Percentiles rank a stretch among this genome's conserved stretches.
Evolutionary conservation across 371 early-diverging fungal genomes (phyloP).

Genomic region (Sporodiniella umbellata): DNA sequence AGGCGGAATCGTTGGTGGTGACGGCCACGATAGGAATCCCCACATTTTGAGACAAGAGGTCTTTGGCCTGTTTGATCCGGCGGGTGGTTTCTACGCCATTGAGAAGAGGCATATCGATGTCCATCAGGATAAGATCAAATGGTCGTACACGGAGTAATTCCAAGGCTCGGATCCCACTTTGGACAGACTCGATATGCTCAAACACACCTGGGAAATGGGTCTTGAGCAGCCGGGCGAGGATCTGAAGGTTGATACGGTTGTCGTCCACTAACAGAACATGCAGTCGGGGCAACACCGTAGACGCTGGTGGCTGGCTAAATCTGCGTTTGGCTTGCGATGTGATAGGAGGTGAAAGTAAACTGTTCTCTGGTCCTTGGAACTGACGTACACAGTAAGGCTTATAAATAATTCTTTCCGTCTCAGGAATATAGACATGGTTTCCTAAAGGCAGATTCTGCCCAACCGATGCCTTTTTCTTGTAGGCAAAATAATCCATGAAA

Average conservation of each 20-base stretch:
- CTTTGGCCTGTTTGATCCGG: constrained; percentile 37
- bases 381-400: constrained; percentile 15
- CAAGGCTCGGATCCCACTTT: constrained; percentile 45
- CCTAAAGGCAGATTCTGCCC: neutral
- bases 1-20: constrained; percentile 52
- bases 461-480: neutral
- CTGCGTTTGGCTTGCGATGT: constrained; percentile 10
- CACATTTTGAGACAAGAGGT: constrained; percentile 49
- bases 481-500: constrained; percentile 2
- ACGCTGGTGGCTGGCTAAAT: constrained; percentile 13
- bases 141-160: constrained; percentile 35
- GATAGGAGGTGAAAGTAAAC: constrained; percentile 9
- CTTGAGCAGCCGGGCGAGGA: constrained; percentile 49
- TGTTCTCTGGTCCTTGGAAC: neutral
- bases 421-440: constrained; percentile 4
- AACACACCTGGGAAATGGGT: constrained; percentile 48
- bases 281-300: constrained; percentile 1
- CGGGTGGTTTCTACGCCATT: constrained; percentile 56
- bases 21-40: constrained; percentile 64
- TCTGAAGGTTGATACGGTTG: constrained; percentile 55
- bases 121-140: constrained; percentile 60
- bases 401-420: constrained; percentile 8
- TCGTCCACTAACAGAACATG: constrained; percentile 55
- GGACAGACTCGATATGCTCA: constrained; percentile 40
- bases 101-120: constrained; percentile 66